Evolutionary conservation across 2,329 filamentous ascomycete genomes (phyloP), one percentile per base, ranked within the genome.

Genomic region (Berkeleyomyces basicola): DNA sequence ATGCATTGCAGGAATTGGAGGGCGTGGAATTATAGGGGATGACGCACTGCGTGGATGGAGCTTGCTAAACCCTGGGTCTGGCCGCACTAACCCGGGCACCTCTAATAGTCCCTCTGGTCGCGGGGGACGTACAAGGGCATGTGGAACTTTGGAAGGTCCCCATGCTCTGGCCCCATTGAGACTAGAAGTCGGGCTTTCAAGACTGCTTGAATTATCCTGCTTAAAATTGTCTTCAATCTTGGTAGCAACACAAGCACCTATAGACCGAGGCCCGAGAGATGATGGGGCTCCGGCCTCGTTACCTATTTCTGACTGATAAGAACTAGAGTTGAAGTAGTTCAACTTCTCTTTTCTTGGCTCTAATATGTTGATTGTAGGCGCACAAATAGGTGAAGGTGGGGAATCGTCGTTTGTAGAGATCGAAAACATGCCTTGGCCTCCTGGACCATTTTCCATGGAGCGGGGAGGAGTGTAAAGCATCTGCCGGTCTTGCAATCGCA

Each of bases 1-100:
- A 58, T 64, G 63, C 60, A 64, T 62, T 39, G 60, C 59, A 16
- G 63, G 63, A n/a, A 64, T 53, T 4, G 62, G 62, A 16, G 62
- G 42, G 2, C 53, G 51, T n/a, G 62, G 51, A 11, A 64, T 42
- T 31, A 61, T 64, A 7, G 62, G 62, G 7, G 58, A 58, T 36
- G 46, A 49, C 3, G 62, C 58, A 49, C 62, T 64, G 7, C 58
- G 47, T 6, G 62, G 62, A 40, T 64, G 62, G 11, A 64, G 43
- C 51, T 64, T 64, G 36, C 14, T 23, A 3, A 59, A 63, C 9
- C 62, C 58, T 7, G 47, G 23, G 5, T 7, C 36, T 4, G 62
- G 62, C 7, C 43, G 43, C 4, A 64, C 47, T 5, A 64, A 46
- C 7, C 44, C 59, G 39, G 62, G 59, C 40, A 64, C 60, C 23